Evolutionary conservation across 768 basidiomycete species (phyloP).

Genomic region (Tubosaeta sp.): DNA sequence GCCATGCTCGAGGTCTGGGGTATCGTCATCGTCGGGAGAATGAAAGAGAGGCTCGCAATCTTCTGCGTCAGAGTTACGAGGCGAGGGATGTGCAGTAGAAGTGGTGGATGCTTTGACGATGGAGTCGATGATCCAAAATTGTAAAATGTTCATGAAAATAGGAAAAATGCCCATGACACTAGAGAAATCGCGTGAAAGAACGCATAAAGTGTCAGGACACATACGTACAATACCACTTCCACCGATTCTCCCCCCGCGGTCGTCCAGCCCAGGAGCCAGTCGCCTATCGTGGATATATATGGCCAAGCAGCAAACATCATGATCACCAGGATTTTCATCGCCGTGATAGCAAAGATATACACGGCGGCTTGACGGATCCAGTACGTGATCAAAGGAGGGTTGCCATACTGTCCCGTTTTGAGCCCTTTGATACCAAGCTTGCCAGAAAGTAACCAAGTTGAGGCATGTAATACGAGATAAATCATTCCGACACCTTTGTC

Average conservation of each 20-base stretch:
- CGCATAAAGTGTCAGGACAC: not conserved
- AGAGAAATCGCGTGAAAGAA: conserved; percentile 9
- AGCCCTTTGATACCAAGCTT: conserved; percentile 69
- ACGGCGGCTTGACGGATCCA: conserved; percentile 78
- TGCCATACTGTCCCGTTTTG: conserved; percentile 84
- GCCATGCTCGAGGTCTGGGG: conserved; percentile 46
- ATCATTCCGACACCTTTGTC: conserved; percentile 71
- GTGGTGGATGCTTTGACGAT: conserved; percentile 73
- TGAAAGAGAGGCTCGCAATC: conserved; percentile 65
- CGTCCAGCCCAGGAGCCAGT: conserved; percentile 83
- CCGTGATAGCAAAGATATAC: conserved; percentile 74
- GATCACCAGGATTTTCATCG: conserved; percentile 93
- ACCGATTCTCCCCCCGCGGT: conserved; percentile 55
- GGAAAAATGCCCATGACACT: conserved; percentile 93
- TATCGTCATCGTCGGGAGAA: conserved; percentile 52
- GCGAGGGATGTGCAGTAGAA: conserved; percentile 36
- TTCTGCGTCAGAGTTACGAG: conserved; percentile 34
- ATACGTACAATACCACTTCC: conserved; percentile 77
- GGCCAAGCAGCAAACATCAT: conserved; percentile 68
- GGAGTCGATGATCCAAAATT: conserved; percentile 95
- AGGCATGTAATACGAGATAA: conserved; percentile 62
- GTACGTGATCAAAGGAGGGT: conserved; percentile 67
- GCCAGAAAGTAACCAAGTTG: conserved; percentile 62
- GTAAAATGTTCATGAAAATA: conserved; percentile 80
- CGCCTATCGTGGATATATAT: conserved; percentile 68